Evolutionary conservation across 2,329 filamentous ascomycete species (phyloP), one percentile per base, ranked within the genome.

Genomic region (Ceratocystiopsis minuta): DNA sequence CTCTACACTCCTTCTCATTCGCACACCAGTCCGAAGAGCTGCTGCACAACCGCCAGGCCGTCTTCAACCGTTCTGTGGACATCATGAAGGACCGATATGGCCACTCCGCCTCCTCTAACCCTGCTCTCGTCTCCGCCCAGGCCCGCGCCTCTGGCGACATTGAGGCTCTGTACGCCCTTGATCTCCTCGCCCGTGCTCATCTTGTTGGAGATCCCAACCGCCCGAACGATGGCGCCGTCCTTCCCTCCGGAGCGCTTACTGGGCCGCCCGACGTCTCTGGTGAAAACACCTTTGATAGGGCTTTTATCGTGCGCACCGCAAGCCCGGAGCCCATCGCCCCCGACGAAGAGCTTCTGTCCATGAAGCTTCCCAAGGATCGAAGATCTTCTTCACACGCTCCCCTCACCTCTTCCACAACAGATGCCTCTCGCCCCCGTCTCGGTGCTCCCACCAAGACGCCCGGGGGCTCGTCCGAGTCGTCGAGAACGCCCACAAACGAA

Each of bases 1-100:
- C 90, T 6, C 66, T 98, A 38, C 90, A 98, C 60, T 98, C 90
- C 2, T 98, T 98, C 63, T 96, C 88, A 13, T 98, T 98, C 59
- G 85, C 90, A 35, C 84, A 93, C 51, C 87, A 94, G 60, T 88
- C 87, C 3, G 87, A 94, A 54, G 88, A 96, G 48, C 77, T 85
- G 48, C 69, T 96, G 43, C 83, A 94, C 57, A 94, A 75, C 57
- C 80, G 90, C 42, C 87, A 96, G 57, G 93, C 85, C 65, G 80
- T 94, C 32, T 59, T 98, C 53, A 94, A 93, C 61, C 74, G 88
- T 45, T 93, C 87, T 10, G 79, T 95, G 55, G 90, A 96, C 58
- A 95, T 96, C 55, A 92, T 98, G 81, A 81, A 83, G 54, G 86
- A 95, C 56, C 82, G 83, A 49, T 72, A 92, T 60, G 82, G 82